A percentile compares a stretch with the other conserved stretches of the same genome.
Conservation (phyloP, 345 rosid genomes). For the Turnera subulata region DNA sequence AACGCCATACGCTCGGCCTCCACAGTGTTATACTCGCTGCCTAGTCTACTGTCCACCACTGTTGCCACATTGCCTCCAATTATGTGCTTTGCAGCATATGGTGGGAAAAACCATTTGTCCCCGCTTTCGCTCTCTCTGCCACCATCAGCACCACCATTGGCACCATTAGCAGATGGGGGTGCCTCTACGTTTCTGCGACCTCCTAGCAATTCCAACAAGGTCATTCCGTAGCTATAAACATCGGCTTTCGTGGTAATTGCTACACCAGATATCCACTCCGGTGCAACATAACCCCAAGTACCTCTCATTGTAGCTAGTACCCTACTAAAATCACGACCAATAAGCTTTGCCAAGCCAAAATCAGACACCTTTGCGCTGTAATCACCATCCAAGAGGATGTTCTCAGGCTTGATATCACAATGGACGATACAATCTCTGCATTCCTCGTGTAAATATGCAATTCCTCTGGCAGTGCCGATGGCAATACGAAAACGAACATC, state of each 20-base stretch:
- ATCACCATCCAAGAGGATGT: constrained; percentile 26
- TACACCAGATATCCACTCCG: constrained; percentile 33
- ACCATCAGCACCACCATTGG: constrained; percentile 24
- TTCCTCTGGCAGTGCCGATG: constrained; percentile 25
- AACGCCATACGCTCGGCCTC: constrained; percentile 18
- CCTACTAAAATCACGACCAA: constrained; percentile 26
- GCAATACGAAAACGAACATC: constrained; percentile 23
- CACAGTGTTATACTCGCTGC: constrained; percentile 9
- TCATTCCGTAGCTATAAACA: constrained; percentile 31
- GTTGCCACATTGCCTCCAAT: constrained; percentile 34
- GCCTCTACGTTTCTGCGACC: constrained; percentile 26
- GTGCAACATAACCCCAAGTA: constrained; percentile 31
- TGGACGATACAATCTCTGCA: constrained; percentile 31
- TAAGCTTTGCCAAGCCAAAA: constrained; percentile 26
- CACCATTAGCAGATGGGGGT: constrained; percentile 28
- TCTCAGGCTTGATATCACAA: constrained; percentile 33
- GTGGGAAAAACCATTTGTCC: constrained; percentile 83
- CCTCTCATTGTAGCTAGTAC: constrained; percentile 28
- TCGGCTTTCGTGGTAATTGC: constrained; percentile 31
- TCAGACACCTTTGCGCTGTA: constrained; percentile 24
- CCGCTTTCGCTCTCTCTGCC: constrained; percentile 24
- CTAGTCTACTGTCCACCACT: constrained; percentile 20
- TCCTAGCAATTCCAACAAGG: constrained; percentile 25
- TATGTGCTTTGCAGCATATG: constrained; percentile 76
- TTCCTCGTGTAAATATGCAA: constrained; percentile 28